Percentiles rank a stretch among this genome's conserved stretches.
These are phyloP conservation scores for Aureobasidium sp. DNA, from an alignment of 2,329 filamentous ascomycete species.

Conservation along the genomic window DNA sequence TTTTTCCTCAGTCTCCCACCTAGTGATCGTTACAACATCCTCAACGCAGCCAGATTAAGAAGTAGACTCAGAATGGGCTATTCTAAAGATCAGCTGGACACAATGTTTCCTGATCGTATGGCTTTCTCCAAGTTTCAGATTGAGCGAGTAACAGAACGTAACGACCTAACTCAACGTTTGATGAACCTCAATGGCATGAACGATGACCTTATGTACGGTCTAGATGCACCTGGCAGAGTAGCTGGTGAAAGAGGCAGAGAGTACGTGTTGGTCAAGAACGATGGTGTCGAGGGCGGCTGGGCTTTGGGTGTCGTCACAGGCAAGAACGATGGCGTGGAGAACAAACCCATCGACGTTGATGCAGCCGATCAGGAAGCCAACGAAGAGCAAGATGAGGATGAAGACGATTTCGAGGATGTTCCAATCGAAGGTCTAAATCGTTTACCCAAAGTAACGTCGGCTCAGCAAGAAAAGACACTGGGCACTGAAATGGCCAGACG, in stretches of 20 bases:
- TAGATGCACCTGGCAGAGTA: slow-evolving; percentile 57
- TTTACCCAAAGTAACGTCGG: slow-evolving; percentile 54
- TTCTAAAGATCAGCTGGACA: slow-evolving; percentile 90
- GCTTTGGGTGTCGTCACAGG: slow-evolving; percentile 87
- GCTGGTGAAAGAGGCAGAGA: slow-evolving; percentile 83
- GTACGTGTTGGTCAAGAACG: slow-evolving; percentile 94
- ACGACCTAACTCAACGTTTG: slow-evolving; percentile 85
- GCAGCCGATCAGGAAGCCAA: slow-evolving; percentile 44
- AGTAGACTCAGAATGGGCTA: slow-evolving; percentile 91
- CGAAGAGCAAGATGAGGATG: slow-evolving; percentile 51
- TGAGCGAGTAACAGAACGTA: slow-evolving; percentile 83
- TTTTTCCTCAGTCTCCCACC: slow-evolving; percentile 91
- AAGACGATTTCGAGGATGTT: slow-evolving; percentile 81
- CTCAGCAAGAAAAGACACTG: slow-evolving; percentile 22
- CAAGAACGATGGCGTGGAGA: slow-evolving; percentile 67
- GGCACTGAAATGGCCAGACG: slow-evolving; percentile 29
- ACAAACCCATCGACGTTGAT: slow-evolving; percentile 92
- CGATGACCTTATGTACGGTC: slow-evolving; percentile 60
- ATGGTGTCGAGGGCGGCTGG: slow-evolving; percentile 91
- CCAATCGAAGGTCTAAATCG: slow-evolving; percentile 85
- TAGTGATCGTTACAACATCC: slow-evolving; percentile 89
- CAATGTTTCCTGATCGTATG: slow-evolving; percentile 97
- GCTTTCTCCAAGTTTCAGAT: slow-evolving; percentile 96
- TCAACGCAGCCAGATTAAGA: slow-evolving; percentile 84
- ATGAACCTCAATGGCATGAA: slow-evolving; percentile 94